Conservation (phyloP, 768 basidiomycete genomes). For the Cubamyces sp. region DNA sequence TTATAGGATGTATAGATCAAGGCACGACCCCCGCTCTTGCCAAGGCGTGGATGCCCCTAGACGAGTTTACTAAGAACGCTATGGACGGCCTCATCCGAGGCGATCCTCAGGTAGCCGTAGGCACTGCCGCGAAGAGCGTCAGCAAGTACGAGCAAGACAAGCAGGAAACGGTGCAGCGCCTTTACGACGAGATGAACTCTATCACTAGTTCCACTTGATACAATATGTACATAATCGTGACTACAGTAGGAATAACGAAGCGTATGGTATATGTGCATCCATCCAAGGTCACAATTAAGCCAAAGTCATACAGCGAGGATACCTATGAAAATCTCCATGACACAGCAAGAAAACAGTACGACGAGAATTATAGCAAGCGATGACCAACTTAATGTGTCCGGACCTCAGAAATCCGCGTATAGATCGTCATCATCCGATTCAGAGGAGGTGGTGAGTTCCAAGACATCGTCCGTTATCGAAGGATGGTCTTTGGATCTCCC, state of each 20-base stretch:
- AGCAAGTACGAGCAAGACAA: constrained; percentile 38
- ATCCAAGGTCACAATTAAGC: background rate
- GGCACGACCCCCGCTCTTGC: constrained; percentile 52
- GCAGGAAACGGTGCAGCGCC: constrained; percentile 25
- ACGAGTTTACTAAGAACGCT: constrained; percentile 46
- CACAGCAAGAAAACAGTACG: background rate
- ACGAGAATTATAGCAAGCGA: background rate
- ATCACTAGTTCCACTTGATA: background rate
- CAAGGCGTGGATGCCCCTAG: constrained; percentile 58
- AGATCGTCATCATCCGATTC: constrained; percentile 11
- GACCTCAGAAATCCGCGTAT: background rate
- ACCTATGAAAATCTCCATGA: background rate
- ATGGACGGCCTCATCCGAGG: constrained; percentile 45
- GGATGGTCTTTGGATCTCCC: background rate
- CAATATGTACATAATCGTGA: background rate
- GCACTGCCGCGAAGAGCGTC: constrained; percentile 23
- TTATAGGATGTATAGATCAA: constrained; percentile 43
- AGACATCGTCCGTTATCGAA: background rate
- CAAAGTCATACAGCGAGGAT: background rate
- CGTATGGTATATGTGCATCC: background rate
- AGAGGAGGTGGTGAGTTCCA: background rate
- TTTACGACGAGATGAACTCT: constrained; percentile 22
- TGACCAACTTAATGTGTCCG: background rate
- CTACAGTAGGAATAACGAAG: background rate
- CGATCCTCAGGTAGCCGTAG: constrained; percentile 37